Percentiles rank a stretch among this genome's conserved stretches.
These are phyloP conservation scores for Bimuria novae-zelandiae DNA, from an alignment of 2,329 filamentous ascomycete genomes.

Conservation along the genomic window DNA sequence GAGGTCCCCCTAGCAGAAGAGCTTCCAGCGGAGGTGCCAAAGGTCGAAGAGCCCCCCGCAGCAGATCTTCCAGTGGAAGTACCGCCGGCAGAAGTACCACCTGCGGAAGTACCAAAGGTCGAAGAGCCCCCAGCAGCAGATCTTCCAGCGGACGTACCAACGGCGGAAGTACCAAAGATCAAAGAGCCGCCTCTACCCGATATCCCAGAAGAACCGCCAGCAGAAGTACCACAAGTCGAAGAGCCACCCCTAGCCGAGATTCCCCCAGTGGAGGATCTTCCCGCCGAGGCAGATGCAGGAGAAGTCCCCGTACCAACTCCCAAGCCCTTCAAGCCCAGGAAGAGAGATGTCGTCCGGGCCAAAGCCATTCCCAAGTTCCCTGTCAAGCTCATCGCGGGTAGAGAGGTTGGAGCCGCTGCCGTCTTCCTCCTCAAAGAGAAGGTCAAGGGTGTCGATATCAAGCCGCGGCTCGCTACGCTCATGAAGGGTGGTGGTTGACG, in stretches of 20 bases:
- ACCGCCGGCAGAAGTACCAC: neutral
- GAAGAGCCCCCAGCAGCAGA: constrained; percentile 1
- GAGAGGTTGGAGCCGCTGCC: constrained; percentile 20
- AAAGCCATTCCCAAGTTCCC: constrained; percentile 16
- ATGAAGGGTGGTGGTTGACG: constrained; percentile 7
- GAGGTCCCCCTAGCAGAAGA: neutral
- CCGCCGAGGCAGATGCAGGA: too few species aligned
- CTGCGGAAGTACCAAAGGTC: neutral
- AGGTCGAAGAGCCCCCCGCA: neutral
- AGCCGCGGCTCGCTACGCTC: constrained; percentile 7
- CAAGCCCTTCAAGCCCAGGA: constrained; percentile 13
- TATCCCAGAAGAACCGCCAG: too few species aligned
- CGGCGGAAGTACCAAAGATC: neutral
- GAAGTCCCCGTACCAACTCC: neutral
- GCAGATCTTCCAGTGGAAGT: neutral
- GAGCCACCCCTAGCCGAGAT: too few species aligned
- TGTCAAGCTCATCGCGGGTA: constrained; percentile 12
- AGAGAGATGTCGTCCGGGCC: constrained; percentile 19
- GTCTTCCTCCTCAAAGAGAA: constrained; percentile 27
- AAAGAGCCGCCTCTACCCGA: too few species aligned
- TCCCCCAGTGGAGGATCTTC: too few species aligned
- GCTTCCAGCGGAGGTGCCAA: neutral
- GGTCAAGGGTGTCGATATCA: constrained; percentile 28
- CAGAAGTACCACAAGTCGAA: too few species aligned
- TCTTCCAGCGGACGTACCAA: neutral